Base-by-base conservation (phyloP, 23 red algal genomes). In the Gracilariopsis chorda region DNA sequence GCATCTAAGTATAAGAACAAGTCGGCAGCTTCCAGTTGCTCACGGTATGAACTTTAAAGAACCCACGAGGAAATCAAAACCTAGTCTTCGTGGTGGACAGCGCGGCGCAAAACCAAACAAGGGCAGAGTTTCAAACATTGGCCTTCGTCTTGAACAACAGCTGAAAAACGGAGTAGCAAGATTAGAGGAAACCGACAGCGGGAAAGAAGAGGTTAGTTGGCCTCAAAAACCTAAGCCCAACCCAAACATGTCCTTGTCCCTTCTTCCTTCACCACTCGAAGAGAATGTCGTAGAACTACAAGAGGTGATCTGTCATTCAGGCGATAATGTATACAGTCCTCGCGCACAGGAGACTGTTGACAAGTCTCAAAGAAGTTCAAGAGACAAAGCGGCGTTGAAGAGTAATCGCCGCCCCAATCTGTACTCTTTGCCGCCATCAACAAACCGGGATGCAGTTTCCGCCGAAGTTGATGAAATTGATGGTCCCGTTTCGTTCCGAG, bases 401-500 rank as follows among this genome's bases (percentile, higher is more conserved):
- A n/a, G n/a, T n/a, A n/a, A n/a, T n/a, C n/a, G n/a, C n/a, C n/a
- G n/a, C n/a, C n/a, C n/a, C n/a, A n/a, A n/a, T n/a, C n/a, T n/a
- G n/a, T n/a, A n/a, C n/a, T n/a, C n/a, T n/a, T n/a, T n/a, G n/a
- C n/a, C n/a, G n/a, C n/a, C n/a, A n/a, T n/a, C n/a, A n/a, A n/a
- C n/a, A n/a, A n/a, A n/a, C n/a, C n/a, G n/a, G n/a, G n/a, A n/a
- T n/a, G n/a, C n/a, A n/a, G n/a, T n/a, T n/a, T n/a, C n/a, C n/a
- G n/a, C n/a, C 20, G 35, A 1, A 8, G 82, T 48, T 8, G 59
- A 86, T 47, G 62, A 86, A 3, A 24, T 3, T 13, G 82, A 86
- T 16, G 61, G 25, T 27, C 82, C 82, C 3, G 20, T 65, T 14
- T 86, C 82, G 12, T 70, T 86, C 51, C 82, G 82, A n/a, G 82